Evolutionary conservation across 768 basidiomycete species (phyloP).

Genomic region (Flagelloscypha sp.): DNA sequence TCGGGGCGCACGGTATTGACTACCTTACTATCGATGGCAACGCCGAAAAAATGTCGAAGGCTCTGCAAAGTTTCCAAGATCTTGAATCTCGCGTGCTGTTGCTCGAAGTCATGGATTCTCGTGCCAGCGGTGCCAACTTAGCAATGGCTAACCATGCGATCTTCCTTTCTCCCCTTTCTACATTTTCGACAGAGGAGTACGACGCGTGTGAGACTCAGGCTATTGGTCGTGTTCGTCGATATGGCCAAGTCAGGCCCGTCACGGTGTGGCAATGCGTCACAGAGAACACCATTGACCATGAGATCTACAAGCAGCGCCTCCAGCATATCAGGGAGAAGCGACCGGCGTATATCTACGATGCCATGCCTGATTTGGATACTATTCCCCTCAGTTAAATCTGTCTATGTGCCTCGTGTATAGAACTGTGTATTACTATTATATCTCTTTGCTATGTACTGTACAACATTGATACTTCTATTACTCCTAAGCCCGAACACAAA

Average conservation of each 20-base stretch:
- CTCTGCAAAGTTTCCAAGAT: constrained; percentile 78
- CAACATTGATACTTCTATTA: no score
- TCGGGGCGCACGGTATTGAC: constrained; percentile 60
- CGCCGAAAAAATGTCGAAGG: constrained; percentile 70
- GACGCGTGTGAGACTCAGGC: constrained; percentile 78
- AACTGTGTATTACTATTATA: no score
- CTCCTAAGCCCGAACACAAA: no score
- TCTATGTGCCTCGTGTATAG: no score
- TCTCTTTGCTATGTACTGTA: no score
- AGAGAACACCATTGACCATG: constrained; percentile 81
- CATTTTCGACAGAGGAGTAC: constrained; percentile 76
- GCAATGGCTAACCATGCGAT: constrained; percentile 92
- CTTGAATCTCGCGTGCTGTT: constrained; percentile 74
- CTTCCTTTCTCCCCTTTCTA: constrained; percentile 87
- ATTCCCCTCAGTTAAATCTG: no score
- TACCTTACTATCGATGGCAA: constrained; percentile 79
- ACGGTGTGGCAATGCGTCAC: constrained; percentile 79
- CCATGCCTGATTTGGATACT: no score
- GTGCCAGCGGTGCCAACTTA: constrained; percentile 88
- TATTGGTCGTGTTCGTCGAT: constrained; percentile 75
- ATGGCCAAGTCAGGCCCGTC: constrained; percentile 75
- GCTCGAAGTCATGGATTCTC: constrained; percentile 90
- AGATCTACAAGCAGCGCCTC: constrained; percentile 59
- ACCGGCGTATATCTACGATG: no score
- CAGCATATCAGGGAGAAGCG: no score